A percentile compares a stretch with the other conserved stretches of the same genome.
Evolutionary conservation across 495 filamentous ascomycete species (phyloP).

Genomic region (Jackrogersella multiformis): DNA sequence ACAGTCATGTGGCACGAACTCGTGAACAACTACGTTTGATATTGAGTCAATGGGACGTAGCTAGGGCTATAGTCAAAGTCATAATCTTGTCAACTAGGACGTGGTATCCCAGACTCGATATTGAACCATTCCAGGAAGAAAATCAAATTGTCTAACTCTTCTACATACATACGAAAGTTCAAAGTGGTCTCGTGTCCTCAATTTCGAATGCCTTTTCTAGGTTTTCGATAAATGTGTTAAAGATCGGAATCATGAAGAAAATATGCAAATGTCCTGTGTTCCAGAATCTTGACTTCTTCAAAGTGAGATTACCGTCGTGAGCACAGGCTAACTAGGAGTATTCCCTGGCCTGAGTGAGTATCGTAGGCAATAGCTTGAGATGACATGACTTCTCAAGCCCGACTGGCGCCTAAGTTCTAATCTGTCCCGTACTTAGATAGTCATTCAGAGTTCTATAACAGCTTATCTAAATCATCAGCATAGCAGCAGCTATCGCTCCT

Average conservation of each 20-base stretch:
- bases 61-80: background rate
- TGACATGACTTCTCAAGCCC: background rate
- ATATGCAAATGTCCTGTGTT: background rate
- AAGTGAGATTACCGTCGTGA: background rate
- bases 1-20: slow-evolving; percentile 13
- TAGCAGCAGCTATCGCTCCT: slow-evolving; percentile 6
- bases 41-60: background rate
- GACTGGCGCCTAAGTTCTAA: too few relatives aligned
- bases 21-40: background rate
- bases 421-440: background rate
- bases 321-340: background rate
- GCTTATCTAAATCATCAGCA: background rate
- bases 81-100: background rate
- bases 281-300: background rate
- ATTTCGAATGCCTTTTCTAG: background rate
- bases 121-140: background rate
- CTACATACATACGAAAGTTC: background rate
- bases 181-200: background rate
- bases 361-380: background rate
- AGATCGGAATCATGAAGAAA: background rate
- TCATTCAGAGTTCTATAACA: background rate
- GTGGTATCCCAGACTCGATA: background rate
- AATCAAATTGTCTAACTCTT: background rate
- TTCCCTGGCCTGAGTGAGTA: background rate
- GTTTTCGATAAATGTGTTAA: background rate